Percentiles rank a stretch among this genome's conserved stretches.
Conservation (phyloP, 768 basidiomycete species). For the Amanita exitialis region DNA sequence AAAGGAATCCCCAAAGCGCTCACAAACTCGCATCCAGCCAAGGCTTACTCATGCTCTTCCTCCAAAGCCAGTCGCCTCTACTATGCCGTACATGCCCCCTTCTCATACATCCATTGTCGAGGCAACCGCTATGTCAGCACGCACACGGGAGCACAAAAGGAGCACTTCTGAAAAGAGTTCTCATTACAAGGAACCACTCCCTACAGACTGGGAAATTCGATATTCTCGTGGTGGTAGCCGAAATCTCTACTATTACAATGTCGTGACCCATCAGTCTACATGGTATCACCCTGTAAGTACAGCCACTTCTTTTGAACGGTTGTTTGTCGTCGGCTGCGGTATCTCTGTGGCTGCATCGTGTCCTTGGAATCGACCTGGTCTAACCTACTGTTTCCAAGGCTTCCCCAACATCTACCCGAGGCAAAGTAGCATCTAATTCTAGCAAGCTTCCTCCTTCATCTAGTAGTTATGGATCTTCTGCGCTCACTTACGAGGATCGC, state of each 20-base stretch:
- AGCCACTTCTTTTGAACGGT: slow-evolving; percentile 10
- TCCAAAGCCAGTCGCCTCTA: slow-evolving; percentile 49
- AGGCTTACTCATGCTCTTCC: slow-evolving; percentile 59
- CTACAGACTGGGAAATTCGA: slow-evolving; percentile 54
- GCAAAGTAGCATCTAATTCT: slow-evolving; percentile 7
- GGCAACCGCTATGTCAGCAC: slow-evolving; percentile 47
- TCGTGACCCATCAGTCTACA: slow-evolving; percentile 42
- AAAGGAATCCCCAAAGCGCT: slow-evolving; percentile 12
- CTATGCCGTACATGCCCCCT: slow-evolving; percentile 40
- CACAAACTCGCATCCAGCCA: slow-evolving; percentile 15
- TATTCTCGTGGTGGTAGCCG: slow-evolving; percentile 36
- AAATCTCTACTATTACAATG: slow-evolving; percentile 48
- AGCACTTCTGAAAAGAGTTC: slow-evolving; percentile 13
- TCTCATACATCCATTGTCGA: slow-evolving; percentile 51
- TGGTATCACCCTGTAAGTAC: slow-evolving; percentile 43
- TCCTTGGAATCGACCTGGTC: neutral
- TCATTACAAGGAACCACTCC: slow-evolving; percentile 25
- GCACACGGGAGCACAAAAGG: slow-evolving; percentile 33
- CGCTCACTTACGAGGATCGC: slow-evolving; percentile 39
- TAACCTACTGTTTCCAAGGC: neutral
- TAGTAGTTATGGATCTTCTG: slow-evolving; percentile 13
- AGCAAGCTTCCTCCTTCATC: slow-evolving; percentile 7
- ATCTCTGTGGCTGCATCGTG: slow-evolving; percentile 16
- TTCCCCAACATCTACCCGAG: neutral
- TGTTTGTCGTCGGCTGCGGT: slow-evolving; percentile 9